These are phyloP conservation scores for Phytophthora boehmeriae DNA, from an alignment of 352 stramenopile genomes.

Conservation along the genomic window DNA sequence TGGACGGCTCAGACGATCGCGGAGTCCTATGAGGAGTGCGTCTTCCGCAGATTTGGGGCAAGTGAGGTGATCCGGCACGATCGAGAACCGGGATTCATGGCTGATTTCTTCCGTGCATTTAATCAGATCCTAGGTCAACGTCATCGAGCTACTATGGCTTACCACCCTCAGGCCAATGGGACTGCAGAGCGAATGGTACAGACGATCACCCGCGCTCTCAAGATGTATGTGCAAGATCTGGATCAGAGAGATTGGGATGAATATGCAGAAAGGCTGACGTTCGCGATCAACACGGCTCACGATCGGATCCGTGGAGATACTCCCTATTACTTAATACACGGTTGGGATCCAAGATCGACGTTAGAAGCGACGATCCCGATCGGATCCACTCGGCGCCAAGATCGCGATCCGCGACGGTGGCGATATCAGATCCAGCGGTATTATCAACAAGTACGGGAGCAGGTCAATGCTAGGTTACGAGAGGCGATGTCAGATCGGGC, in stretches of 20 bases:
- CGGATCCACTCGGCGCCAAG: neutral
- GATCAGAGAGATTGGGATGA: slow-evolving; percentile 31
- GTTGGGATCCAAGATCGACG: slow-evolving; percentile 12
- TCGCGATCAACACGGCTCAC: slow-evolving; percentile 29
- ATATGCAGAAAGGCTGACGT: slow-evolving; percentile 29
- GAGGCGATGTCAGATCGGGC: neutral
- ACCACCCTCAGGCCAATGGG: slow-evolving; percentile 27
- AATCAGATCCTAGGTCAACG: slow-evolving; percentile 20
- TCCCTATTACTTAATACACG: slow-evolving; percentile 1
- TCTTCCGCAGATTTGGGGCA: slow-evolving; percentile 23
- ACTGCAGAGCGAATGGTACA: slow-evolving; percentile 31
- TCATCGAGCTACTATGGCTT: slow-evolving; percentile 14
- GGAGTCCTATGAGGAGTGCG: slow-evolving; percentile 24
- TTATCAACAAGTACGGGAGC: neutral
- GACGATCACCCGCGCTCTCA: slow-evolving; percentile 10
- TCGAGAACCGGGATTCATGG: slow-evolving; percentile 33
- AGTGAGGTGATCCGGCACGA: slow-evolving; percentile 30
- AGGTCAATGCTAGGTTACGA: neutral
- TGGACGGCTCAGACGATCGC: slow-evolving; percentile 25
- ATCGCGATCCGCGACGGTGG: neutral
- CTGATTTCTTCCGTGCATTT: slow-evolving; percentile 24
- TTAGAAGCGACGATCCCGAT: slow-evolving; percentile 11
- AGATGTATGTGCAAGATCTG: slow-evolving; percentile 28
- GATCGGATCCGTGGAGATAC: slow-evolving; percentile 10
- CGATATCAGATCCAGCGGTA: slow-evolving; percentile 11